Percentiles rank a stretch among this genome's conserved stretches.
phyloP scores from a whole-genome alignment of 2,329 filamentous ascomycete species.

The Neonectria magnoliae region DNA sequence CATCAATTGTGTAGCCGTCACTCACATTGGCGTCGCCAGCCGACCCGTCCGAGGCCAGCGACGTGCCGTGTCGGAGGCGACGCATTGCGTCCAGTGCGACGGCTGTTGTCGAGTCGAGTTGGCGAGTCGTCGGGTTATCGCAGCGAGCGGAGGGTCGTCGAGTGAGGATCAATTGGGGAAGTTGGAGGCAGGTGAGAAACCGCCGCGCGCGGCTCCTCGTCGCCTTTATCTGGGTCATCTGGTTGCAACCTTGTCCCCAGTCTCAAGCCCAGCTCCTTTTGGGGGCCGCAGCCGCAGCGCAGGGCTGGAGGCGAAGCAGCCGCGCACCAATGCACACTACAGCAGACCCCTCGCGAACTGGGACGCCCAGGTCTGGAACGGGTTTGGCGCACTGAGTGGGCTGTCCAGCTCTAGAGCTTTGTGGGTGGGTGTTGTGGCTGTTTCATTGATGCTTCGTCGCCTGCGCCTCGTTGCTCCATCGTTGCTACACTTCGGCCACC shows the following conservation, averaged over 20 bases:
- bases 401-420: neutral
- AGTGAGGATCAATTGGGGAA: neutral
- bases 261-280: neutral
- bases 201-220: conserved; percentile 2
- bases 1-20: neutral
- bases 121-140: conserved; percentile 4
- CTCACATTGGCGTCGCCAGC: conserved; percentile 15
- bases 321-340: conserved; percentile 13
- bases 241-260: neutral
- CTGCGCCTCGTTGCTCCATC: neutral
- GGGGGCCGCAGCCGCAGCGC: neutral
- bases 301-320: conserved; percentile 5
- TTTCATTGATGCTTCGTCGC: neutral
- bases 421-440: neutral
- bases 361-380: neutral
- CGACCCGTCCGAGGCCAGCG: conserved; percentile 8
- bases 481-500: neutral
- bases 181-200: neutral
- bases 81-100: conserved; percentile 15
- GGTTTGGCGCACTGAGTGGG: neutral
- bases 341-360: neutral
- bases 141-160: neutral
- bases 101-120: neutral
- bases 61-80: conserved; percentile 14
- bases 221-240: conserved; percentile 4